Evolutionary conservation across 2,329 filamentous ascomycete species (phyloP).

Genomic region (Stachybotrys chartarum): DNA sequence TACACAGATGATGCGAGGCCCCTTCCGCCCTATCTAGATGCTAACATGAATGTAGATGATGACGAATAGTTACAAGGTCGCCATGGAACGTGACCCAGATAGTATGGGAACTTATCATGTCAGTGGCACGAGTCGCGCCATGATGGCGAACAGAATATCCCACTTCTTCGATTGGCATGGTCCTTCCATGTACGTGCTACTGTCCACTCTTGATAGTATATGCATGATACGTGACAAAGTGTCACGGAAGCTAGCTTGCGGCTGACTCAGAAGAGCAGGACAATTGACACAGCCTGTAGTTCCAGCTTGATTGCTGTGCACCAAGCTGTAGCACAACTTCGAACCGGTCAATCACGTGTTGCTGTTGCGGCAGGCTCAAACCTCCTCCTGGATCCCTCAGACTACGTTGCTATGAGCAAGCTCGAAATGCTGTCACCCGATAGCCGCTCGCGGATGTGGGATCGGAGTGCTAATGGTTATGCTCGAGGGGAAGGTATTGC

Average conservation of each 20-base stretch:
- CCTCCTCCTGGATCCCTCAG: conserved; percentile 9
- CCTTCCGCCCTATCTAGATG: too few relatives aligned
- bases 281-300: conserved; percentile 34
- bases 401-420: conserved; percentile 6
- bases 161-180: conserved; percentile 33
- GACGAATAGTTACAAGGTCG: conserved; percentile 18
- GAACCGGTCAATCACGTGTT: conserved; percentile 18
- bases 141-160: conserved; percentile 31
- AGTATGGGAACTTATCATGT: conserved; percentile 4
- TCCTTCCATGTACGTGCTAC: conserved; percentile 18
- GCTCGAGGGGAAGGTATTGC: conserved; percentile 35
- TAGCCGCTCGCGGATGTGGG: conserved; percentile 18
- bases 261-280: conserved; percentile 4
- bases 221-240: too few relatives aligned
- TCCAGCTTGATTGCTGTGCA: conserved; percentile 29
- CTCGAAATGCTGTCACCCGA: conserved; percentile 11
- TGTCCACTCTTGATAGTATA: too few relatives aligned
- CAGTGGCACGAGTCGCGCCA: conserved; percentile 17
- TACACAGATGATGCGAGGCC: too few relatives aligned
- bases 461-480: conserved; percentile 33
- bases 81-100: conserved; percentile 16
- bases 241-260: too few relatives aligned
- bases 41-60: conserved; percentile 3
- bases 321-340: conserved; percentile 26
- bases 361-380: conserved; percentile 13